Evolutionary conservation across 164 flowering plant genomes (phyloP).

Genomic region (Chimonanthus praecox): DNA sequence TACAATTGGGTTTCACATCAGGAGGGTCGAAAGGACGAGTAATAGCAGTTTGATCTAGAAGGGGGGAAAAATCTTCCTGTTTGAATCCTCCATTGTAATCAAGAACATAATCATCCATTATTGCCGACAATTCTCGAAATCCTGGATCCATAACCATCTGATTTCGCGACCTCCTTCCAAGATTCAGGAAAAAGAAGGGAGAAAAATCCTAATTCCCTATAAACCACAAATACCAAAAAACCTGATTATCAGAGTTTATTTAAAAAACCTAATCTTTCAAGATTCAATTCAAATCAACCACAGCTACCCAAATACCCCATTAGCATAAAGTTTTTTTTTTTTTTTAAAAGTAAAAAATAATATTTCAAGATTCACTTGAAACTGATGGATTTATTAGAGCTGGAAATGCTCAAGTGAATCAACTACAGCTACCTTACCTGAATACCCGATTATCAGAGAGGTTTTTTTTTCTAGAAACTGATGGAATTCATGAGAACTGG

Average conservation of each 20-base stretch:
- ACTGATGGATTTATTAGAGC: too few relatives aligned
- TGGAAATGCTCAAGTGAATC: too few relatives aligned
- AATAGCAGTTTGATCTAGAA: conserved; percentile 17
- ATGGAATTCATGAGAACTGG: neutral
- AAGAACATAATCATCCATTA: conserved; percentile 16
- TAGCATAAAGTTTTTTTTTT: neutral
- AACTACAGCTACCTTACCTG: too few relatives aligned
- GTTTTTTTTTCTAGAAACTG: neutral
- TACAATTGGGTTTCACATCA: conserved; percentile 3
- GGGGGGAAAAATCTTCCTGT: neutral
- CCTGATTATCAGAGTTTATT: neutral
- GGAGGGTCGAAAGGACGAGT: conserved; percentile 4
- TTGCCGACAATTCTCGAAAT: conserved; percentile 16
- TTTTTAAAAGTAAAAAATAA: too few relatives aligned
- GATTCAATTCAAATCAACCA: neutral
- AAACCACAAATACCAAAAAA: neutral
- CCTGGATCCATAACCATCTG: conserved; percentile 46
- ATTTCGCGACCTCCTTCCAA: neutral
- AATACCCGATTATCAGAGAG: too few relatives aligned
- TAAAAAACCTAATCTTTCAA: neutral
- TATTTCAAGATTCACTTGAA: too few relatives aligned
- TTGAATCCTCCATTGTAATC: neutral
- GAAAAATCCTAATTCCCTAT: neutral
- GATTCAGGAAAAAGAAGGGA: neutral
- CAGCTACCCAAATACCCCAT: neutral